Base-by-base conservation (phyloP, 345 rosid species). In the Hibiscus syriacus region DNA sequence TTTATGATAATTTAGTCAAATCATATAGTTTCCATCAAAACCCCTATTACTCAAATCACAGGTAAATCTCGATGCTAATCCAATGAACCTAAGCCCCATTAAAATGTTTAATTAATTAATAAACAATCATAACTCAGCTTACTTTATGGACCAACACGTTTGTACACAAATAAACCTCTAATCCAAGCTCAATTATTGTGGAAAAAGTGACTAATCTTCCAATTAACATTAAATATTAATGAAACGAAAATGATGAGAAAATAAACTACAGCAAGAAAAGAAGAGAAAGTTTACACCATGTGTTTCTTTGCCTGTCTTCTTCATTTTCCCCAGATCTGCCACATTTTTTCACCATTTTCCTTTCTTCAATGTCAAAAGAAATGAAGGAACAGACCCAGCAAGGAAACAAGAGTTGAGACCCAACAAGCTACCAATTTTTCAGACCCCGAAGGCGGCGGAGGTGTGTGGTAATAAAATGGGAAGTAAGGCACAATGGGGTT, bases 401-500 rank as follows among this genome's bases (percentile, higher is more conserved):
- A 16, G 1, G 73, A 67, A 60, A 56, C 25, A 32, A 17, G 46
- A 48, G 63, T n/a, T 38, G 23, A 52, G 54, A 54, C 39, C 43
- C 1, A 56, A 23, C 5, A 55, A 25, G 56, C 36, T 67, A 65
- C 9, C 68, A 70, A 46, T 3, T 71, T 68, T 4, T 71, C 63
- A 27, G 84, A 74, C 6, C 34, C 54, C 0, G 9, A 49, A 49
- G 81, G 73, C 5, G 86, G 89, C 6, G 98, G 92, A 20, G 97
- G 95, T 56, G 1, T 82, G 74, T 91, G 77, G 79, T 77, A 91
- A 83, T 83, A 94, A 54, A 70, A 94, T 1, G 99, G 99, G 60
- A 94, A 94, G 82, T 91, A 94, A n/a, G 99, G 99, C 13, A 94
- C 99, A 64, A 94, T 89, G 1, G 97, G 99, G 77, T 94, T 89